Conservation (phyloP, 352 stramenopile genomes). For the Pythium rishiriense region DNA sequence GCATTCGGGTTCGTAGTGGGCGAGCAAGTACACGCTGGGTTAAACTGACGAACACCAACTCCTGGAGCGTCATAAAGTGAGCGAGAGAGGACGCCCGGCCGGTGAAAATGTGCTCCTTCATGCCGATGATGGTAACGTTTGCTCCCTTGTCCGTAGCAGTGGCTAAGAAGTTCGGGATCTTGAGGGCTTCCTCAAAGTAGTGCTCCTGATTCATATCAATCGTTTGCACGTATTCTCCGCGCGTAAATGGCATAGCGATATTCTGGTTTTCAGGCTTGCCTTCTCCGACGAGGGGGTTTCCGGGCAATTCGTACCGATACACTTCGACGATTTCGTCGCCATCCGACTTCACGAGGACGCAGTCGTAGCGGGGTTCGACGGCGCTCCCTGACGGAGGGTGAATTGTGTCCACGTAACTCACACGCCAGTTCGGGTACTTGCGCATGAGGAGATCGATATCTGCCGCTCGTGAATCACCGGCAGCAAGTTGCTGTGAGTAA, state of each 20-base stretch:
- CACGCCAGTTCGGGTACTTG: constrained; percentile 93
- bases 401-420: constrained; percentile 89
- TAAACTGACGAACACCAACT: constrained; percentile 87
- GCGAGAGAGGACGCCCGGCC: constrained; percentile 80
- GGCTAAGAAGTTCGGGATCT: constrained; percentile 87
- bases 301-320: constrained; percentile 85
- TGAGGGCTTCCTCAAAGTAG: constrained; percentile 89
- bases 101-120: constrained; percentile 91
- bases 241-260: constrained; percentile 81
- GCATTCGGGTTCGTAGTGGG: constrained; percentile 76
- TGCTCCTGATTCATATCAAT: constrained; percentile 93
- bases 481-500: constrained; percentile 79
- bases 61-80: constrained; percentile 88
- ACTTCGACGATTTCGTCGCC: constrained; percentile 87
- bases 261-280: constrained; percentile 91
- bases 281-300: constrained; percentile 81
- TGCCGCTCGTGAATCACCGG: constrained; percentile 74
- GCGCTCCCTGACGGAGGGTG: constrained; percentile 62
- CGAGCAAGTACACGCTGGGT: constrained; percentile 81
- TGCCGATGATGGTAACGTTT: constrained; percentile 84
- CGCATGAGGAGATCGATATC: constrained; percentile 98
- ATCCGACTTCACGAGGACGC: constrained; percentile 81
- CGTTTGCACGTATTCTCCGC: constrained; percentile 86
- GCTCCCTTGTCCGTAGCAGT: constrained; percentile 65
- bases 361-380: constrained; percentile 75